Conservation (phyloP, 257 asterid species). For the Solanum phureja region DNA sequence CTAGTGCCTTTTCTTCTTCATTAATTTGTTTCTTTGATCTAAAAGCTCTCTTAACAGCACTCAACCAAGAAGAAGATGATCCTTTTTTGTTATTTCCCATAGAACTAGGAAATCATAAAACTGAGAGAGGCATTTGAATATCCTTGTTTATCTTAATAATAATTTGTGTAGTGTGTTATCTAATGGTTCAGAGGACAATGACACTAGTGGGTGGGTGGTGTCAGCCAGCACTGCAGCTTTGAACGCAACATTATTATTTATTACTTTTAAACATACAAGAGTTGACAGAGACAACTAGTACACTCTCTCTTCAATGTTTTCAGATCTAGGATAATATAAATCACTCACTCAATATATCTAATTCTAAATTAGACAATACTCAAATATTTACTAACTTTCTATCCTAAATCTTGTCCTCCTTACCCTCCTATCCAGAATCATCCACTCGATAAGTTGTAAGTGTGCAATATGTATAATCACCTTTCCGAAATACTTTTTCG, state of each 20-base stretch:
- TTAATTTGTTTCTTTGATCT: slow-evolving; percentile 23
- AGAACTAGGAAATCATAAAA: neutral
- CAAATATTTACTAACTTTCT: neutral
- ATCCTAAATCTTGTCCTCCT: neutral
- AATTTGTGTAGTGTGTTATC: neutral
- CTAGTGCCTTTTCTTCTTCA: slow-evolving; percentile 27
- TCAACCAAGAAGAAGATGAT: slow-evolving; percentile 25
- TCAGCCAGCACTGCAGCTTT: neutral
- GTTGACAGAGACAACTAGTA: neutral
- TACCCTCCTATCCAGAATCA: no score
- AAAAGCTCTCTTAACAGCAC: slow-evolving; percentile 40
- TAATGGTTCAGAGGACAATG: neutral
- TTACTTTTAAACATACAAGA: neutral
- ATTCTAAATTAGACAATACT: neutral
- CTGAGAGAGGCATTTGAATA: neutral
- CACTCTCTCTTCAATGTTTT: neutral
- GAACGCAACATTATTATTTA: neutral
- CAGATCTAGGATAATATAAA: neutral
- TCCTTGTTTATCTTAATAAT: no score
- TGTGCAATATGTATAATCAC: no score
- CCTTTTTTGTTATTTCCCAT: slow-evolving; percentile 23
- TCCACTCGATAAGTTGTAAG: no score
- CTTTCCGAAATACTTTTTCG: neutral
- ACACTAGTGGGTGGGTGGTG: neutral
- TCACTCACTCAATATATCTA: neutral